Evolutionary conservation across 2,329 filamentous ascomycete species (phyloP), one percentile per base, ranked within the genome.

Genomic region (Pyrenophora tritici-repentis): DNA sequence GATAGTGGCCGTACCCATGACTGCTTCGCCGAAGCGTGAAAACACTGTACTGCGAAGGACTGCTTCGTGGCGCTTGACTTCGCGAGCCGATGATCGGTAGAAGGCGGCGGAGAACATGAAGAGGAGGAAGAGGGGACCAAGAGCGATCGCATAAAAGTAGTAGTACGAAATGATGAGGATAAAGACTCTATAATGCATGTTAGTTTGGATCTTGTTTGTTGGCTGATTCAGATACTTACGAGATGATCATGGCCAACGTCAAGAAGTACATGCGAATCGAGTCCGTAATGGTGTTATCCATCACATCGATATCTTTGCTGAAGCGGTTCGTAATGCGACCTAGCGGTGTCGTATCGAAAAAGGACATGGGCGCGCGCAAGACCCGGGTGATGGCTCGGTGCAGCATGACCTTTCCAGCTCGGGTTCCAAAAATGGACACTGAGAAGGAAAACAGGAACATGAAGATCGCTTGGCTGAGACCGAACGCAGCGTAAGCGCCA

Each of bases 311-410:
- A 67, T 99, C 94, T 62, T 93, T 88, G 26, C 91, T 95, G 75
- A 97, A 97, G 13, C 94, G 89, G 72, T 97, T 97, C 17, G 91
- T 96, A 71, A 97, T 97, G 32, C 93, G 88, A 16, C 94, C 94
- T 1, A 97, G 82, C 0, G 94, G 94, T 0, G 94, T 97, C 0
- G 94, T 97, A 66, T 99, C 94, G 76, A 97, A 97, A 77, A 97
- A 97, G 4, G 89, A 88, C 91, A 88, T 87, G 1, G 86, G 86
- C 3, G 86, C 85, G 39, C 85, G 78, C 7, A 88, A 72, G 1
- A 94, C 90, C 13, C 89, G 83, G 7, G 81, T 85, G 64, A 97
- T 89, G 6, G 94, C 93, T 31, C 85, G 80, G 24, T 88, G 84
- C 42, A 97, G 82, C 84, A 97, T 91, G 33, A 81, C 81, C 72